A percentile compares a stretch with the other conserved stretches of the same genome.
Evolutionary conservation across 1,284 basidiomycete genomes (phyloP).

Genomic region (Meripilus lineatus): DNA sequence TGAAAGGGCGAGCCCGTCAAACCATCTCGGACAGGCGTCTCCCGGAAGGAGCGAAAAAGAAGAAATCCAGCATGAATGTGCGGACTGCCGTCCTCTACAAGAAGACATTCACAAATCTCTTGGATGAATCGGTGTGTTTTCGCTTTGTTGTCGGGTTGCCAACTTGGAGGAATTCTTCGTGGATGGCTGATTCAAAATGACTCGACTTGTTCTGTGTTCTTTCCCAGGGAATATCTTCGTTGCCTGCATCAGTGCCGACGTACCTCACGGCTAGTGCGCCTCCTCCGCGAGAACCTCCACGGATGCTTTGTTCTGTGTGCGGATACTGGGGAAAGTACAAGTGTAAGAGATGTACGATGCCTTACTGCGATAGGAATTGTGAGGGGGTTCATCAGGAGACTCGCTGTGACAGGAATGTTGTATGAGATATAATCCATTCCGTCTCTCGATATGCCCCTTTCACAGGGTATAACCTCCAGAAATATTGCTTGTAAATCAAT

Average conservation of each 20-base stretch:
- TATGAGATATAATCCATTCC: conserved; percentile 23
- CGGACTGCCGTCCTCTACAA: conserved; percentile 74
- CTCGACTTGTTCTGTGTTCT: not conserved
- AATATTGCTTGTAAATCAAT: no score
- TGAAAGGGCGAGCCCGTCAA: conserved; percentile 65
- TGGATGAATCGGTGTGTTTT: conserved; percentile 73
- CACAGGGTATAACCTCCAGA: no score
- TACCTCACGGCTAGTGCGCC: conserved; percentile 55
- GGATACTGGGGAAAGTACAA: conserved; percentile 65
- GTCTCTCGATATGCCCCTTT: no score
- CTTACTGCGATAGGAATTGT: conserved; percentile 56
- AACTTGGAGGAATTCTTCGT: not conserved
- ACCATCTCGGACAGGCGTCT: conserved; percentile 68
- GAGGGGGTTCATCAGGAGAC: conserved; percentile 55
- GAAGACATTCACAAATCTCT: conserved; percentile 63
- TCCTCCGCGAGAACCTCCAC: conserved; percentile 42
- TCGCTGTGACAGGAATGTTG: conserved; percentile 51
- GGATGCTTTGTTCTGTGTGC: conserved; percentile 60
- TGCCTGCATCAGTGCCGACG: conserved; percentile 46
- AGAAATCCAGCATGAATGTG: conserved; percentile 77
- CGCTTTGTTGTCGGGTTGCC: no score
- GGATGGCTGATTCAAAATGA: not conserved
- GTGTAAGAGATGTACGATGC: conserved; percentile 53
- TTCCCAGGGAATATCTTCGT: conserved; percentile 50
- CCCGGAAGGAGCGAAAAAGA: conserved; percentile 47